Conservation (phyloP, 768 basidiomycete species). For the Suillus tomentosus region DNA sequence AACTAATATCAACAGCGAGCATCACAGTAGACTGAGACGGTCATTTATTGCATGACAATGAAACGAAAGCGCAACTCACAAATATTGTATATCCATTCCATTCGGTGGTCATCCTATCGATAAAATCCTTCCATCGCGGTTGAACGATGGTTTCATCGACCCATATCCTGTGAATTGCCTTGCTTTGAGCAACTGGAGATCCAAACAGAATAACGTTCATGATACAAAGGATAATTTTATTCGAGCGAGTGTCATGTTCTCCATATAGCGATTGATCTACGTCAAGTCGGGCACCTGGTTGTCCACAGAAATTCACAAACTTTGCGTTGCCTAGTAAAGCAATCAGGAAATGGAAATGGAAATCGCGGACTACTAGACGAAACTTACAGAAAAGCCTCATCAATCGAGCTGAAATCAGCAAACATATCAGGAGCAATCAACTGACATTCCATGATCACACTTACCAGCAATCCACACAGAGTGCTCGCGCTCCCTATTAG, state of each 20-base stretch:
- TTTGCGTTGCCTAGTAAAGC: constrained; percentile 24
- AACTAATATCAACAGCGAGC: constrained; percentile 52
- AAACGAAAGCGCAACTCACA: constrained; percentile 31
- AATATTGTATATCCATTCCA: constrained; percentile 51
- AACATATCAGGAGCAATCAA: background rate
- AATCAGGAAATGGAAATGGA: background rate
- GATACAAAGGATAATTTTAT: constrained; percentile 11
- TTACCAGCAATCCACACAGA: background rate
- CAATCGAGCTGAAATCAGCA: constrained; percentile 34
- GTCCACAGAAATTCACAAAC: constrained; percentile 40
- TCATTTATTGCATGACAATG: background rate
- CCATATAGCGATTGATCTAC: constrained; percentile 27
- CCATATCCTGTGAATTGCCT: constrained; percentile 43
- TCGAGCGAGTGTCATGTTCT: background rate
- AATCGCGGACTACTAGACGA: background rate
- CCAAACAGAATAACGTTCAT: constrained; percentile 41
- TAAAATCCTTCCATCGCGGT: constrained; percentile 41
- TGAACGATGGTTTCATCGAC: constrained; percentile 44
- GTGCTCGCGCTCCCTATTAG: background rate
- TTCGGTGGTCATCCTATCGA: constrained; percentile 43
- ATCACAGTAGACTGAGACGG: constrained; percentile 47
- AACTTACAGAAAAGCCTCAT: constrained; percentile 45
- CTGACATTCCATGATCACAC: background rate
- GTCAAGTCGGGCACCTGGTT: constrained; percentile 37
- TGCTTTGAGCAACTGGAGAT: constrained; percentile 46